These are phyloP conservation scores for Triticum monococcum DNA, from an alignment of 176 grass and related monocot genomes.

Conservation along the genomic window DNA sequence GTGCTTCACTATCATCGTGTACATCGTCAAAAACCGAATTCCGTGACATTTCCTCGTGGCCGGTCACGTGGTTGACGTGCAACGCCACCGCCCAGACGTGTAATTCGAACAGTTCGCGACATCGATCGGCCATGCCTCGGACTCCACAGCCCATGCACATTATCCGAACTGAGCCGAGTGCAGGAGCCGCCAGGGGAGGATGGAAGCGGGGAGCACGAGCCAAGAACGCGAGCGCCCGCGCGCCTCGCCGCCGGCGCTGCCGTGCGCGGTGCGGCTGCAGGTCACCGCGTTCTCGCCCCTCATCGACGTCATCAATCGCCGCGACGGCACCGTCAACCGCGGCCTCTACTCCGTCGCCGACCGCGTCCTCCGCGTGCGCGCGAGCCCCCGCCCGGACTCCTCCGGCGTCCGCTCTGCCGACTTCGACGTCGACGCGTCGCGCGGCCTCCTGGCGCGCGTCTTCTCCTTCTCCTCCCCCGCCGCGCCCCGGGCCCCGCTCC, in stretches of 20 bases:
- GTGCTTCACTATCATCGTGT: not conserved
- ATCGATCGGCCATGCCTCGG: not conserved
- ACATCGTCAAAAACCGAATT: not conserved
- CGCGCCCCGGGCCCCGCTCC: not conserved
- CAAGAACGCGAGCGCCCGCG: too few species aligned
- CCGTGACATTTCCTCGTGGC: not conserved
- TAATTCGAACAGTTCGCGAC: not conserved
- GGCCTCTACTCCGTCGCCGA: conserved; percentile 44
- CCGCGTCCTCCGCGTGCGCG: conserved; percentile 1
- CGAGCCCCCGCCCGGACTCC: not conserved
- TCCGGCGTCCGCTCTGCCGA: conserved; percentile 42
- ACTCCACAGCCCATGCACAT: not conserved
- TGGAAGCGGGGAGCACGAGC: too few species aligned
- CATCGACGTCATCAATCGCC: conserved; percentile 33
- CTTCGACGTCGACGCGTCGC: conserved; percentile 49
- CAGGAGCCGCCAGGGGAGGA: too few species aligned
- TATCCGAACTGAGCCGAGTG: not conserved
- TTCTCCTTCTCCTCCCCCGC: conserved; percentile 23
- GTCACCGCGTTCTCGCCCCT: conserved; percentile 1
- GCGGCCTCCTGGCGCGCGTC: conserved; percentile 50
- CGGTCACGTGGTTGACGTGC: not conserved
- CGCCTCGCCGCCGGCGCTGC: conserved; percentile 19
- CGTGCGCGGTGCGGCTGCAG: conserved; percentile 24
- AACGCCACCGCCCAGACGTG: not conserved
- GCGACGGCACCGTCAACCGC: conserved; percentile 71